A percentile compares a stretch with the other conserved stretches of the same genome.
Conservation (phyloP, 1,284 basidiomycete genomes). For the Wolfiporia cocos region DNA sequence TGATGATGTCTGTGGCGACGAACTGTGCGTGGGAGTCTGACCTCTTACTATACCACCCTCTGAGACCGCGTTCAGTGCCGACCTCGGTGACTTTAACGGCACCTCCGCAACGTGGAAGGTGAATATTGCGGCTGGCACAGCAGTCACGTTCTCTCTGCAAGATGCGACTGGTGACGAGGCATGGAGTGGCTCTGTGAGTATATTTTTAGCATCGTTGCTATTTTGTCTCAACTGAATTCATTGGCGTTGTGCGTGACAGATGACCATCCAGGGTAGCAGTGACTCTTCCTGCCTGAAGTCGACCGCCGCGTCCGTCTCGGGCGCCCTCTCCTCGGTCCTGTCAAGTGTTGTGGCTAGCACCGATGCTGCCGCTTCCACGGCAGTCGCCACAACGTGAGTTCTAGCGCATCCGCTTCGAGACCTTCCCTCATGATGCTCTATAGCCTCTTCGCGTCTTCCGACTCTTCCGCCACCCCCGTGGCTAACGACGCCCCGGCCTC, state of each 20-base stretch:
- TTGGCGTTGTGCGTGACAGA: conserved; percentile 30
- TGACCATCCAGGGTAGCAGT: conserved; percentile 43
- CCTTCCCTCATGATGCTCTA: background rate
- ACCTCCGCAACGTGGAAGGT: conserved; percentile 43
- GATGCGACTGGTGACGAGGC: conserved; percentile 51
- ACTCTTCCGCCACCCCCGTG: background rate
- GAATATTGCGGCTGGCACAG: conserved; percentile 39
- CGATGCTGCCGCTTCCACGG: conserved; percentile 12
- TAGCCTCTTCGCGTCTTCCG: background rate
- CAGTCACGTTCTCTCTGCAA: conserved; percentile 48
- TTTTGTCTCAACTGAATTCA: background rate
- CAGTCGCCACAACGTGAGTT: background rate
- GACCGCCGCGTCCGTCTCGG: conserved; percentile 13
- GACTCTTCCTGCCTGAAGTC: conserved; percentile 43
- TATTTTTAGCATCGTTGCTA: background rate
- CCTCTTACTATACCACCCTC: background rate
- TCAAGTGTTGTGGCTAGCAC: conserved; percentile 7
- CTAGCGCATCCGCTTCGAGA: background rate
- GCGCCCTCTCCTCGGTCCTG: conserved; percentile 5
- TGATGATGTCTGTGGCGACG: conserved; percentile 47
- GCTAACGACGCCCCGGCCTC: conserved; percentile 10
- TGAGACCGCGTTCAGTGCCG: conserved; percentile 29
- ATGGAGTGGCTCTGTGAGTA: conserved; percentile 55
- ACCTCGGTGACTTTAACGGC: conserved; percentile 50
- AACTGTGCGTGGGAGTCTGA: conserved; percentile 42